Conservation (phyloP, 116 monocot genomes). For the Zostera marina region DNA sequence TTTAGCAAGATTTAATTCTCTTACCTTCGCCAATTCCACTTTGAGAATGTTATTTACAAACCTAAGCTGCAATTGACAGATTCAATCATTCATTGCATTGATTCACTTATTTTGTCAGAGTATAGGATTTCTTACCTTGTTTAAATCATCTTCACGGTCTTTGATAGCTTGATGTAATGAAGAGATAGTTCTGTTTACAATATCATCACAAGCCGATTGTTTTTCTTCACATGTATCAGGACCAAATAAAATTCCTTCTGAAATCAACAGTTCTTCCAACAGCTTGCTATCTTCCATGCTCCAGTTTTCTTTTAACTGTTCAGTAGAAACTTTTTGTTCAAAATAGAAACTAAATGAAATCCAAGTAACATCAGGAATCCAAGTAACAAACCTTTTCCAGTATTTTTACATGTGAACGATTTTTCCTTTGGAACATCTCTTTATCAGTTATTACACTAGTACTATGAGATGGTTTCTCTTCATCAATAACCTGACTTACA, state of each 20-base stretch:
- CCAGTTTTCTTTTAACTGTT: slow-evolving; percentile 33
- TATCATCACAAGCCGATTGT: slow-evolving; percentile 16
- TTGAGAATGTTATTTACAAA: slow-evolving; percentile 2
- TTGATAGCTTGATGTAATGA: slow-evolving; percentile 26
- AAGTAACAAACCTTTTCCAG: slow-evolving; percentile 27
- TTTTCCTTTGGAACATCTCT: slow-evolving; percentile 2
- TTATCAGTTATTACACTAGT: background rate
- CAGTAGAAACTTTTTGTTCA: background rate
- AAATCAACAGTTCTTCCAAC: slow-evolving; percentile 28
- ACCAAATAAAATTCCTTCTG: slow-evolving; percentile 36
- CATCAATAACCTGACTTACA: background rate
- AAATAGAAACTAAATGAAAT: background rate
- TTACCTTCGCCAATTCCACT: background rate
- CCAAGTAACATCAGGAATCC: background rate
- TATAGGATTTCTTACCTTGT: slow-evolving; percentile 4
- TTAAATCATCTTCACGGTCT: slow-evolving; percentile 17
- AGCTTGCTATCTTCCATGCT: slow-evolving; percentile 23
- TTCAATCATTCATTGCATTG: background rate
- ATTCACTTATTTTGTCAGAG: too few relatives aligned
- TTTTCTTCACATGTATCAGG: slow-evolving; percentile 21
- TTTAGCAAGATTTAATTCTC: background rate
- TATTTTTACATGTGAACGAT: slow-evolving; percentile 13
- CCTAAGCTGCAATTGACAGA: slow-evolving; percentile 2
- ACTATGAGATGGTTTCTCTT: slow-evolving; percentile 3
- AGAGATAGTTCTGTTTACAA: slow-evolving; percentile 15